Evolutionary conservation across 306 rosid species (phyloP).

Genomic region (Inga laurina): DNA sequence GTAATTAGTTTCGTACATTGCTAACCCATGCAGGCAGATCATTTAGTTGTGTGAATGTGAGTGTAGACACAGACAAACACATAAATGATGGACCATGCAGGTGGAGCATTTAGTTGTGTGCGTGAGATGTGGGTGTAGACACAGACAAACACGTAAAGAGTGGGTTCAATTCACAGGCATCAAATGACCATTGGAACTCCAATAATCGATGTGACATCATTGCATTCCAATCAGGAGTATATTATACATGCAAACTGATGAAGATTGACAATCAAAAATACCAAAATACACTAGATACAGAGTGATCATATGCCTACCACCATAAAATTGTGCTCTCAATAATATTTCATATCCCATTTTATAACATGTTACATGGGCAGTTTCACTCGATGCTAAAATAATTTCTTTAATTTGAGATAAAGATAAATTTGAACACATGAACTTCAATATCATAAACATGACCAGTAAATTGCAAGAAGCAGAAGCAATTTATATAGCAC

Average conservation of each 20-base stretch:
- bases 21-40: slow-evolving; percentile 2
- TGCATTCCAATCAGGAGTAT: not conserved
- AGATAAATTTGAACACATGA: not conserved
- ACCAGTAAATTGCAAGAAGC: not conserved
- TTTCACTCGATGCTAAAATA: not conserved
- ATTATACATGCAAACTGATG: not conserved
- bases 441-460: not conserved
- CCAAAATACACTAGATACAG: not conserved
- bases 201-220: not conserved
- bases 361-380: not conserved
- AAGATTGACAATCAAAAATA: not conserved
- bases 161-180: not conserved
- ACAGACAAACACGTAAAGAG: not conserved
- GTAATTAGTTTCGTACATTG: not conserved
- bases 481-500: not conserved
- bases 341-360: not conserved
- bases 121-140: not conserved
- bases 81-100: not conserved
- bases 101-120: not conserved
- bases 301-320: not conserved
- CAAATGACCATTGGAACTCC: not conserved
- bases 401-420: not conserved
- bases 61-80: not conserved
- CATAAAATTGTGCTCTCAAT: not conserved
- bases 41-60: not conserved